Percentiles rank a stretch among this genome's conserved stretches.
Evolutionary conservation across 2,329 filamentous ascomycete genomes (phyloP).

Genomic region (Aspergillus tubingensis): DNA sequence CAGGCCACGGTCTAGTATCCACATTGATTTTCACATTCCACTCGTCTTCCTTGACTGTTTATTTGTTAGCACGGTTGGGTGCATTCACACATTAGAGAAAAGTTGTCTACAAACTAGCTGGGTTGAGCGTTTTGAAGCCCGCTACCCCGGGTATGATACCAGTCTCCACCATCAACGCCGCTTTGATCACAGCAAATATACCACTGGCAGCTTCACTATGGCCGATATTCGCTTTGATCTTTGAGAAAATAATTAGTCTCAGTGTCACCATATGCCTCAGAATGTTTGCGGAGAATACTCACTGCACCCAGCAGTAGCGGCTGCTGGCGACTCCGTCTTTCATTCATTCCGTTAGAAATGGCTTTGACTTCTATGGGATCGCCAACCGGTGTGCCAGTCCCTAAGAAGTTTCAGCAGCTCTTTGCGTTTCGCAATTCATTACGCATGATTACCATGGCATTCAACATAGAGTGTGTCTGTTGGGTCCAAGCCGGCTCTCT

Average conservation of each 20-base stretch:
- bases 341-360: not conserved
- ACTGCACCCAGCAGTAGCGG: not conserved
- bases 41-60: not conserved
- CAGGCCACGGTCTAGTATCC: not conserved
- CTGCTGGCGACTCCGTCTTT: constrained; percentile 15
- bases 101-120: constrained; percentile 13
- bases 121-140: constrained; percentile 32
- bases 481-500: not conserved
- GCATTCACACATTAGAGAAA: too few species aligned
- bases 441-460: not conserved
- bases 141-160: constrained; percentile 26
- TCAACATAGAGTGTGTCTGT: not conserved
- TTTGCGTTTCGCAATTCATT: not conserved
- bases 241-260: not conserved
- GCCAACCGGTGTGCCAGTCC: not conserved
- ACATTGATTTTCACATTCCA: not conserved
- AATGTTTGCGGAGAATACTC: not conserved
- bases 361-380: not conserved
- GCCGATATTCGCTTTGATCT: constrained; percentile 33
- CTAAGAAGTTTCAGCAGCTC: not conserved
- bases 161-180: constrained; percentile 26
- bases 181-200: constrained; percentile 31
- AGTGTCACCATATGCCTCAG: too few species aligned
- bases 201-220: constrained; percentile 31
- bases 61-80: not conserved